A percentile compares a stretch with the other conserved stretches of the same genome.
Evolutionary conservation across 176 grass and related monocot species (phyloP).

Genomic region (Triticum urartu): DNA sequence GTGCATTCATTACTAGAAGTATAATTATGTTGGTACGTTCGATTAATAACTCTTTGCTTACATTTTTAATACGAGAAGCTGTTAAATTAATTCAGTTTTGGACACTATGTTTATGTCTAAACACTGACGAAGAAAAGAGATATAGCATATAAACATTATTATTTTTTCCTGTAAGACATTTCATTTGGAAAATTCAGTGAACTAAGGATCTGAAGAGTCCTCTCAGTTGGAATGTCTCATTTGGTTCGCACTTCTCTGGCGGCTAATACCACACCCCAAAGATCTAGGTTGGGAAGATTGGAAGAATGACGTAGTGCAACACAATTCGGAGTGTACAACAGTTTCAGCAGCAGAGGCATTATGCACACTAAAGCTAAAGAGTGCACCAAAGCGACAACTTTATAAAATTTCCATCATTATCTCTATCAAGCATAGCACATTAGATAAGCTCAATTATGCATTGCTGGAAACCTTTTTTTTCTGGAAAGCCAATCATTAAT

Average conservation of each 20-base stretch:
- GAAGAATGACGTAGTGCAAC: not conserved
- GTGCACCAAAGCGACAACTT: slow-evolving; percentile 7
- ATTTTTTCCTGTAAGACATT: not conserved
- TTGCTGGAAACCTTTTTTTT: not conserved
- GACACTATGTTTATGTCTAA: not conserved
- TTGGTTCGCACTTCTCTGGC: not conserved
- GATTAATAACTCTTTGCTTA: not conserved
- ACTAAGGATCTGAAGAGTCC: not conserved
- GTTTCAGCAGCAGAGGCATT: not conserved
- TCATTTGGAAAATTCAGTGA: not conserved
- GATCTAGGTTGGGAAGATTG: not conserved
- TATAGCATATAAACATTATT: not conserved
- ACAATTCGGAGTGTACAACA: slow-evolving; percentile 17
- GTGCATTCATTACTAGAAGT: not conserved
- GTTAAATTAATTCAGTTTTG: not conserved
- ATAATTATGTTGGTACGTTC: not conserved
- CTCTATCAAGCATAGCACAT: not conserved
- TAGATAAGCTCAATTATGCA: not conserved
- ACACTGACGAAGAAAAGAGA: not conserved
- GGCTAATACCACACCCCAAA: not conserved
- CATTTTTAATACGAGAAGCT: not conserved
- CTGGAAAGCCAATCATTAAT: not conserved
- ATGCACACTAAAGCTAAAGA: not conserved
- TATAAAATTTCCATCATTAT: not conserved
- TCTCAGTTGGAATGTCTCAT: not conserved